Percentiles rank a stretch among this genome's conserved stretches.
These are phyloP conservation scores for Ascochyta pisi DNA, from an alignment of 2,329 filamentous ascomycete species.

Conservation along the genomic window DNA sequence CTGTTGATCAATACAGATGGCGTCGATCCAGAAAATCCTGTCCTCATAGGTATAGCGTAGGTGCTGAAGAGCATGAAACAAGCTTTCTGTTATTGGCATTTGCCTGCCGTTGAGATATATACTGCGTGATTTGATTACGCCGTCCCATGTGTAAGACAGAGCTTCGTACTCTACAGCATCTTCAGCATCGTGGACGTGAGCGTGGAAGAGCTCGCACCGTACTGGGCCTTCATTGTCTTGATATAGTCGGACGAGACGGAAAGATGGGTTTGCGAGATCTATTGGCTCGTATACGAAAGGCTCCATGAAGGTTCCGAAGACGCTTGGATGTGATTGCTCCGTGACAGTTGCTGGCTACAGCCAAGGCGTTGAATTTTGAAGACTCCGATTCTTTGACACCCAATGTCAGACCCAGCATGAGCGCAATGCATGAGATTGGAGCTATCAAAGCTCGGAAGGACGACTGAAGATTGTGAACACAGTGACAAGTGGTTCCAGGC, in stretches of 20 bases:
- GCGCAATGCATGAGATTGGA: no score
- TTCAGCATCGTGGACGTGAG: background rate
- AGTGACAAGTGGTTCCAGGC: no score
- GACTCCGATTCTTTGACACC: no score
- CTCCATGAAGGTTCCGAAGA: background rate
- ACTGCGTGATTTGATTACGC: background rate
- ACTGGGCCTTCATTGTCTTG: background rate
- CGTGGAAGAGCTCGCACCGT: slow-evolving; percentile 4
- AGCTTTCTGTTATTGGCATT: slow-evolving; percentile 18
- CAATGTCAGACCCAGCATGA: no score
- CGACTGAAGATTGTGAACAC: no score
- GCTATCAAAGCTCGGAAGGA: no score
- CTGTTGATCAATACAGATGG: slow-evolving; percentile 37
- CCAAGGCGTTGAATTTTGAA: no score
- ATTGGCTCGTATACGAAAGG: background rate
- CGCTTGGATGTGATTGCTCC: no score
- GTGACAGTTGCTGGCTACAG: no score
- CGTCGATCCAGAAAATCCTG: slow-evolving; percentile 37
- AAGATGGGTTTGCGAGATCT: background rate
- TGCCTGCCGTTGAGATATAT: slow-evolving; percentile 15
- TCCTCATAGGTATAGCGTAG: slow-evolving; percentile 17
- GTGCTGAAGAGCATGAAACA: slow-evolving; percentile 19
- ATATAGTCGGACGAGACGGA: slow-evolving; percentile 1
- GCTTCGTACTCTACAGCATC: slow-evolving; percentile 21
- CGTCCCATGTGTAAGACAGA: slow-evolving; percentile 31